Conservation (phyloP, 306 rosid genomes). For the Vigna trinervia region DNA sequence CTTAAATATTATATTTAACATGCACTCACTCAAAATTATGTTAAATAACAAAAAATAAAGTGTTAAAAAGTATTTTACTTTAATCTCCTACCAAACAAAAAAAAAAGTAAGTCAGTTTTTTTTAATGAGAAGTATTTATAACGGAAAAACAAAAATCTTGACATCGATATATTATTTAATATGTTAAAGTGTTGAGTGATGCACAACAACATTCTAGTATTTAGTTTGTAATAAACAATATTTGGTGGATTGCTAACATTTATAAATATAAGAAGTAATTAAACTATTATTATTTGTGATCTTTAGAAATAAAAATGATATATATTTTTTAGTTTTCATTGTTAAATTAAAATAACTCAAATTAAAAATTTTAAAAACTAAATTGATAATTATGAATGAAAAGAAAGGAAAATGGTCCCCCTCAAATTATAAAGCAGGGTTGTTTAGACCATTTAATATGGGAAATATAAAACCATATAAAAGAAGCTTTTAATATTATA, state of each 20-base stretch:
- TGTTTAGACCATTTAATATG: constrained; percentile 7
- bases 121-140: too few relatives aligned
- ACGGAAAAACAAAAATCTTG: too few relatives aligned
- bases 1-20: fast-evolving
- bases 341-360: background rate
- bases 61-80: fast-evolving
- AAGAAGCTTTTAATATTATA: background rate
- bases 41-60: too few relatives aligned
- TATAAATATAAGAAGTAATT: too few relatives aligned
- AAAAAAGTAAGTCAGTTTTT: too few relatives aligned
- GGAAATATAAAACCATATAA: constrained; percentile 24
- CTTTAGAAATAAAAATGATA: background rate
- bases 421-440: background rate
- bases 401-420: constrained; percentile 10
- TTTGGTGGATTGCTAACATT: too few relatives aligned
- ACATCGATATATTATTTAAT: too few relatives aligned
- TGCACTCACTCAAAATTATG: fast-evolving
- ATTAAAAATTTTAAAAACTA: background rate
- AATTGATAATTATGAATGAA: background rate
- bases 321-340: background rate
- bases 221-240: too few relatives aligned
- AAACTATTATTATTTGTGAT: background rate
- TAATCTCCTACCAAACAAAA: fast-evolving
- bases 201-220: too few relatives aligned
- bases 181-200: too few relatives aligned